These are phyloP conservation scores for Pezicula neosporulosa DNA, from an alignment of 2,329 filamentous ascomycete genomes.

Conservation along the genomic window DNA sequence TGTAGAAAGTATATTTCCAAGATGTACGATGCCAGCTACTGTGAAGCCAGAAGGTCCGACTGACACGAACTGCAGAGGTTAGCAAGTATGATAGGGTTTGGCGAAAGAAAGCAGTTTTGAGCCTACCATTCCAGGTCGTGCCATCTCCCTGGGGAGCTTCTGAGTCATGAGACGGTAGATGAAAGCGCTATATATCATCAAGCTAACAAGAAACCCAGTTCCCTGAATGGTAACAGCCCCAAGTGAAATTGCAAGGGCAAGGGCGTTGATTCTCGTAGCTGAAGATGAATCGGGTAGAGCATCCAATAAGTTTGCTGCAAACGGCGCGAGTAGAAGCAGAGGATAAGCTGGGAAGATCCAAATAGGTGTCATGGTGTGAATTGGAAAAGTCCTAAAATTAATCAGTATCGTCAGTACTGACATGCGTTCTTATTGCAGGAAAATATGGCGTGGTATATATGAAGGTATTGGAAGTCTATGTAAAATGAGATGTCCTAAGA, in stretches of 20 bases:
- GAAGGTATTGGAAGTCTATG: neutral
- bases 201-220: conserved; percentile 52
- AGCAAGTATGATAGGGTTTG: neutral
- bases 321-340: conserved; percentile 70
- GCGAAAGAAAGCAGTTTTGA: neutral
- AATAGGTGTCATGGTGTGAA: conserved; percentile 81
- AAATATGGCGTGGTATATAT: conserved; percentile 11
- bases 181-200: conserved; percentile 83
- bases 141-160: conserved; percentile 72
- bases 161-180: conserved; percentile 87
- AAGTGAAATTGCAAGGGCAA: conserved; percentile 44
- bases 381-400: conserved; percentile 48
- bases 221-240: conserved; percentile 49
- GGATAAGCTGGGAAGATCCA: conserved; percentile 89
- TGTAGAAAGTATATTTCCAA: conserved; percentile 14
- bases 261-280: conserved; percentile 37
- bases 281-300: conserved; percentile 17
- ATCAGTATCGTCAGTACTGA: neutral
- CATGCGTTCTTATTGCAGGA: neutral
- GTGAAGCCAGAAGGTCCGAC: conserved; percentile 67
- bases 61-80: conserved; percentile 62
- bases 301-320: conserved; percentile 54
- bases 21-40: conserved; percentile 50
- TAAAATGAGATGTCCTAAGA: too few relatives aligned
- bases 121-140: conserved; percentile 68